Evolutionary conservation across 2,329 filamentous ascomycete species (phyloP), one percentile per base, ranked within the genome.

Genomic region (Cladosporium sp.): DNA sequence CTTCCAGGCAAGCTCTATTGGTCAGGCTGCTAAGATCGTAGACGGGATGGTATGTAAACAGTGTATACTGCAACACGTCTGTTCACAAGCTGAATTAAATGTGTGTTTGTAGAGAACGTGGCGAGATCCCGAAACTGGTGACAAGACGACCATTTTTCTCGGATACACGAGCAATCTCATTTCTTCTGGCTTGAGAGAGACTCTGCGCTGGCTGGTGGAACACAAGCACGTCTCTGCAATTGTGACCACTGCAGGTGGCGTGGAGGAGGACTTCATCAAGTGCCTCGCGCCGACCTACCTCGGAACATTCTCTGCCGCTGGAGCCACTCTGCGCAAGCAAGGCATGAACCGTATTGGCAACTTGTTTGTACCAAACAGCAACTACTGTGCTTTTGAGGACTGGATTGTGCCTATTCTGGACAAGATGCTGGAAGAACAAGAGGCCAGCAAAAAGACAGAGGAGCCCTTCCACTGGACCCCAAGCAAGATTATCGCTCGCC

Each of bases 251-350:
- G 94, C 94, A 0, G 94, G 94, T 44, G 94, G 94, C 50, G 84
- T 99, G 53, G 94, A 99, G 74, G 94, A 99, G 73, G 94, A 99
- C 74, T 86, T 99, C 58, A 99, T 99, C 81, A 99, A 99, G 78
- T 99, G 94, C 68, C 85, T 99, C 2, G 94, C 89, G 10, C 87
- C 91, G 53, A 99, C 94, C 0, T 99, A 97, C 74, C 85, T 97
- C 70, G 90, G 91, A 44, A 87, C 89, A 1, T 99, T 97, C 75
- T 84, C 82, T 52, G 86, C 90, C 0, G 77, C 82, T 0, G 94
- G 94, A 13, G 87, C 89, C 8, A 83, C 84, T 1, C 82, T 99
- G 20, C 89, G 94, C 37, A 82, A 85, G 61, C 88, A 90, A 71
- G 94, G 94, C 9, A 83, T 97, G 68, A 99, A 99, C 75, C 86